phyloP scores from a whole-genome alignment of 1,284 basidiomycete species.

The Schizopora paradoxa region DNA sequence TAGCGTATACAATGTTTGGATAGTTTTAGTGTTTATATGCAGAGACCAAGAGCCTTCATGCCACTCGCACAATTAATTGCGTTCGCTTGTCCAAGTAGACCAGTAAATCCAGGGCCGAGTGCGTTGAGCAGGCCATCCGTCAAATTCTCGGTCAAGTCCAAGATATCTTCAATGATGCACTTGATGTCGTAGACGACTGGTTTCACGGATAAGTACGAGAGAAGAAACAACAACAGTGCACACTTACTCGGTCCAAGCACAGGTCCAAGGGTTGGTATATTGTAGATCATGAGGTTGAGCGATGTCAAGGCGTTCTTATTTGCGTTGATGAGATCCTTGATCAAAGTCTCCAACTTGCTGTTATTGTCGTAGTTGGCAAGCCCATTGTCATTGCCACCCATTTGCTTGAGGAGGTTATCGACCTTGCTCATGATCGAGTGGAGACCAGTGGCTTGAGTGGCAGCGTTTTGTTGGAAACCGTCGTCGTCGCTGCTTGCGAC shows the following conservation, averaged over 20 bases:
- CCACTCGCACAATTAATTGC: neutral
- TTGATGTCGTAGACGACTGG: constrained; percentile 44
- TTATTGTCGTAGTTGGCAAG: constrained; percentile 46
- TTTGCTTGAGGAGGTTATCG: constrained; percentile 31
- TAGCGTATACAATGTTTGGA: neutral
- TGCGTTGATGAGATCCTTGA: constrained; percentile 46
- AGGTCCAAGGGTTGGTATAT: constrained; percentile 42
- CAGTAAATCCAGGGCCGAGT: constrained; percentile 30
- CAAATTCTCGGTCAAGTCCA: constrained; percentile 45
- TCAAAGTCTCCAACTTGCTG: constrained; percentile 39
- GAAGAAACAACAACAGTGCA: too few relatives aligned
- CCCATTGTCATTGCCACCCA: constrained; percentile 40
- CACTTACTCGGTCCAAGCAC: constrained; percentile 51
- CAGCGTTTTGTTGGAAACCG: constrained; percentile 35
- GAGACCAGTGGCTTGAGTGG: constrained; percentile 26
- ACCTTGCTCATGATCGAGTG: constrained; percentile 17
- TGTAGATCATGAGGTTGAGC: constrained; percentile 29
- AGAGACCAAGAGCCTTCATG: constrained; percentile 8
- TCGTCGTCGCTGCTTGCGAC: constrained; percentile 26
- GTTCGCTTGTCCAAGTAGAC: constrained; percentile 23
- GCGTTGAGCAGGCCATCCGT: constrained; percentile 43
- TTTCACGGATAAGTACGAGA: constrained; percentile 12
- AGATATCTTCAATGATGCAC: constrained; percentile 39
- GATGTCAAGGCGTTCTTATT: constrained; percentile 40
- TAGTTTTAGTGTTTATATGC: neutral